These are phyloP conservation scores for Chlamydomonas incerta DNA, from an alignment of 139 green algal genomes.

Conservation along the genomic window DNA sequence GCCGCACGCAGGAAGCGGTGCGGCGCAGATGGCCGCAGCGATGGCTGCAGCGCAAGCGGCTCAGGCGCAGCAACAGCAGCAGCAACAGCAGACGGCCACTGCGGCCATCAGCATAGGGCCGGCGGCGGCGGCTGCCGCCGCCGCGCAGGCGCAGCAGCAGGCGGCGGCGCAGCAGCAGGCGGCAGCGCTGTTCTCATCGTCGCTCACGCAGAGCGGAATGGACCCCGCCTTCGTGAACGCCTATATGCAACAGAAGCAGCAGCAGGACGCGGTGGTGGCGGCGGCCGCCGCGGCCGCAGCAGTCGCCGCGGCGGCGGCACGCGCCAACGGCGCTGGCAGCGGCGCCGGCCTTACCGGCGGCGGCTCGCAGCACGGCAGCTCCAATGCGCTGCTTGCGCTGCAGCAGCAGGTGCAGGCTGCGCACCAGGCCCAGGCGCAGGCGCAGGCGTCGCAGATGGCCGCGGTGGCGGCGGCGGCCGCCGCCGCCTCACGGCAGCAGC, in stretches of 20 bases:
- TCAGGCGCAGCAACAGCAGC: neutral
- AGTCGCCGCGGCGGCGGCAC: neutral
- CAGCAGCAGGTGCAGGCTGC: conserved; percentile 4
- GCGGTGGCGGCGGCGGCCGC: too few relatives aligned
- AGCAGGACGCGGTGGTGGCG: neutral
- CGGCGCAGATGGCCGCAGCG: neutral
- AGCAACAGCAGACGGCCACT: neutral
- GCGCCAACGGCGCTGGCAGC: neutral
- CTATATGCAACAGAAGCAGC: conserved; percentile 23
- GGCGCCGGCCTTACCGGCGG: neutral
- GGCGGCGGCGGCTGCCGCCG: conserved; percentile 14
- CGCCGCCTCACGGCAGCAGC: neutral
- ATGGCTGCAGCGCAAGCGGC: neutral
- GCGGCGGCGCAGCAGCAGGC: neutral
- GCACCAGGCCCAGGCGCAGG: neutral
- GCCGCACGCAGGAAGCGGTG: neutral
- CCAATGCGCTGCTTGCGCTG: neutral
- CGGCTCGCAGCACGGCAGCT: neutral
- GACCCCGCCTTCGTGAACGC: neutral
- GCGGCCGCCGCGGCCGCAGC: conserved; percentile 12
- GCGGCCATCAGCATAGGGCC: neutral
- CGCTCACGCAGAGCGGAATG: neutral
- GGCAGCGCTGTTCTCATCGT: neutral
- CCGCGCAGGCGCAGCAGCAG: neutral
- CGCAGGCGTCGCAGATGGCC: neutral